These are phyloP conservation scores for Hypsizygus ulmarius DNA, from an alignment of 1,284 basidiomycete species.

Conservation along the genomic window DNA sequence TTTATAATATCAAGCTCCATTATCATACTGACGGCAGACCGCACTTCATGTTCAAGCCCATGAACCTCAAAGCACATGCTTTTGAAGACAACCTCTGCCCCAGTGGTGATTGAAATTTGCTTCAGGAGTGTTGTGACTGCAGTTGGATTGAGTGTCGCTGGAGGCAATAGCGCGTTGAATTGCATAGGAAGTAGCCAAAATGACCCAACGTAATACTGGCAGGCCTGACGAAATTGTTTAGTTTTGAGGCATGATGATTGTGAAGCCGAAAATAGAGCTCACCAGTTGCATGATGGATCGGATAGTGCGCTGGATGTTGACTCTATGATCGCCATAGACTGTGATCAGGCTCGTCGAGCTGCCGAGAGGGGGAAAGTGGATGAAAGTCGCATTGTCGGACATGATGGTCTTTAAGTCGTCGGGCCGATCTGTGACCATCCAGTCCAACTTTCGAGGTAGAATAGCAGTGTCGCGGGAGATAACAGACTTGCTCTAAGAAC, in stretches of 20 bases:
- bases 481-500: constrained; percentile 79
- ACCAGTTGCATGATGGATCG: constrained; percentile 95
- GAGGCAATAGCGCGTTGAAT: constrained; percentile 88
- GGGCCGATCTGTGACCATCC: constrained; percentile 92
- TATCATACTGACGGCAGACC: constrained; percentile 82
- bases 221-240: constrained; percentile 55
- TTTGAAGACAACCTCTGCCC: constrained; percentile 96
- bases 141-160: constrained; percentile 77
- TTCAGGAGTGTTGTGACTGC: constrained; percentile 86
- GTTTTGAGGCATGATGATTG: constrained; percentile 6
- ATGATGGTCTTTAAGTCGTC: constrained; percentile 91
- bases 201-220: constrained; percentile 93
- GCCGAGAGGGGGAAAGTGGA: constrained; percentile 90
- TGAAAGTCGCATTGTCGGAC: constrained; percentile 96
- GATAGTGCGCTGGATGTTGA: constrained; percentile 94
- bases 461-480: constrained; percentile 93
- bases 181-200: constrained; percentile 94
- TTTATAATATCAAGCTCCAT: constrained; percentile 91
- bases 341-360: constrained; percentile 90
- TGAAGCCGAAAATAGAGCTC: constrained; percentile 28
- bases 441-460: constrained; percentile 94
- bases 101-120: constrained; percentile 83
- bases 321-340: constrained; percentile 92
- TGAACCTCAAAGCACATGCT: constrained; percentile 97
- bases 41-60: constrained; percentile 92